Evolutionary conservation across 2,329 filamentous ascomycete genomes (phyloP).

Genomic region (Hawksworthiomyces lignivorus): DNA sequence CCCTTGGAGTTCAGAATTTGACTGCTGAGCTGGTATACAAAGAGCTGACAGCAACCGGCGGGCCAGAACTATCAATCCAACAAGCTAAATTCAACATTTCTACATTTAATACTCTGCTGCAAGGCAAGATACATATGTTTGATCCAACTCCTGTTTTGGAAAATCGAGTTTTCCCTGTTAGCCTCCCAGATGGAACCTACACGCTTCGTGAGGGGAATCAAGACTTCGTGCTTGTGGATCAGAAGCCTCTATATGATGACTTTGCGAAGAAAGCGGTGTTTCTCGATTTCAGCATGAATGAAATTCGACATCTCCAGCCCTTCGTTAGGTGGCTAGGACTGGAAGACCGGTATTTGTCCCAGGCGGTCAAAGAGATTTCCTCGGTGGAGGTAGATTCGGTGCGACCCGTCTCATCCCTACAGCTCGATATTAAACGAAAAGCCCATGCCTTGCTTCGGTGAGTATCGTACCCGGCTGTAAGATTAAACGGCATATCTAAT

Average conservation of each 20-base stretch:
- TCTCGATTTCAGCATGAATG: constrained; percentile 28
- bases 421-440: constrained; percentile 21
- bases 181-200: not conserved
- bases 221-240: constrained; percentile 28
- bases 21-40: constrained; percentile 4
- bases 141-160: not conserved
- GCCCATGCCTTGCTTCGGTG: constrained; percentile 27
- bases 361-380: constrained; percentile 25
- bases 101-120: constrained; percentile 1
- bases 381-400: constrained; percentile 15
- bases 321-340: constrained; percentile 28
- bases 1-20: constrained; percentile 1
- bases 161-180: constrained; percentile 1
- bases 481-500: too few species aligned
- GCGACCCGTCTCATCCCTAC: constrained; percentile 15
- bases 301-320: constrained; percentile 21
- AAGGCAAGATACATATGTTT: not conserved
- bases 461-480: too few species aligned
- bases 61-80: not conserved
- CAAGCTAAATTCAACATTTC: constrained; percentile 1
- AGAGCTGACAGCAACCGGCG: constrained; percentile 1
- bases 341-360: constrained; percentile 24
- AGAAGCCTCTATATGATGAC: constrained; percentile 17
- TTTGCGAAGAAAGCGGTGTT: constrained; percentile 24
- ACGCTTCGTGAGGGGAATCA: not conserved